Base-by-base conservation (phyloP, 768 basidiomycete genomes). In the Gloeostereum incarnatum region DNA sequence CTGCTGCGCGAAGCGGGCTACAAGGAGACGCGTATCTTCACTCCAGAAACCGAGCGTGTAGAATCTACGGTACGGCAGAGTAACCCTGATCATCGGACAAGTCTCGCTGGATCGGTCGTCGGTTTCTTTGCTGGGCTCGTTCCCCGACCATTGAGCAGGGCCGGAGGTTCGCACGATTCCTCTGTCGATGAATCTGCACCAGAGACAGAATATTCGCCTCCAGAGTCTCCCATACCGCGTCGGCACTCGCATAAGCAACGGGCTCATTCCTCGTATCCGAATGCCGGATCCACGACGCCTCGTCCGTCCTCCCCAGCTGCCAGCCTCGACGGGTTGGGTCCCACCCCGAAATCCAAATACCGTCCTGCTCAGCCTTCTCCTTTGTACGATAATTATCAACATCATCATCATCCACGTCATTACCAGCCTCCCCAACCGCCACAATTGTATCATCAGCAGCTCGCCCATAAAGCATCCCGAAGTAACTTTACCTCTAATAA, bases 11-110 rank as follows among this genome's bases (percentile, higher is more conserved):
- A 90, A 54, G 88, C 88, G 1, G 91, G 91, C 2, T 93, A 92
- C 66, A 90, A 89, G 56, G 91, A 94, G 53, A 92, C 89, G 3
- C 73, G 90, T 30, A 71, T 96, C 8, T 85, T 87, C 49, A 92
- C 91, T 0, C 90, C 91, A 6, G 87, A 91, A 57, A 63, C 69
- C 3, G 85, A 89, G 42, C 69, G 72, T 26, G 50, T 53, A 13
- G 61, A 60, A 13, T 51, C 16, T 52, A 51, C 8, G 52, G 56
- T 9, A 10, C 42, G 43, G 53, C 40, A 44, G 43, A 51, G 53
- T 36, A 50, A 46, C 17, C 41, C 41, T n/a, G n/a, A 54, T n/a
- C 54, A 52, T 25, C 6, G 56, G 48, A 38, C 61, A 60, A 65
- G 62, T 36, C 53, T 70, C 40, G 62, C 65, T 36, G 71, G 72